Evolutionary conservation across 768 basidiomycete species (phyloP).

Genomic region (Russula foetens): DNA sequence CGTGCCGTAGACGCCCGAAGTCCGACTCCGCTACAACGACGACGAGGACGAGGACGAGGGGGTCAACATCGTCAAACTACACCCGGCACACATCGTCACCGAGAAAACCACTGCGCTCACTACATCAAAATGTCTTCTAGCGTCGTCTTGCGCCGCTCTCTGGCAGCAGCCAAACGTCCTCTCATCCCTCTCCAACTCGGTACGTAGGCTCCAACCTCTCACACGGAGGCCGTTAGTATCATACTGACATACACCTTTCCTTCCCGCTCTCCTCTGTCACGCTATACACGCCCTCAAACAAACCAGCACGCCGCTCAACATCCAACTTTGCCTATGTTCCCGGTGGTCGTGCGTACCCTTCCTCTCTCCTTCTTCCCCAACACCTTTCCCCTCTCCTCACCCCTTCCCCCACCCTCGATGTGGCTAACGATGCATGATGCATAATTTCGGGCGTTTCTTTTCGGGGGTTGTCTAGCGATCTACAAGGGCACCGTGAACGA

Average conservation of each 20-base stretch:
- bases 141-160: not conserved
- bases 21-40: not conserved
- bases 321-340: conserved; percentile 42
- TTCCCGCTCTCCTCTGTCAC: not conserved
- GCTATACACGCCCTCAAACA: conserved; percentile 18
- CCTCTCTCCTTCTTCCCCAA: not conserved
- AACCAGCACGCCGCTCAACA: conserved; percentile 10
- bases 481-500: conserved; percentile 93
- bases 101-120: not conserved
- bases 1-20: too few species aligned
- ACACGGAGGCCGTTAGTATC: too few species aligned
- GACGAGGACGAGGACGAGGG: too few species aligned
- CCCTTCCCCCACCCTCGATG: too few species aligned
- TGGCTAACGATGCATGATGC: not conserved
- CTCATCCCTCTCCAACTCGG: conserved; percentile 2
- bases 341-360: conserved; percentile 53
- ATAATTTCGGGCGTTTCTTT: too few species aligned
- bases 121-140: conserved; percentile 1
- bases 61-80: too few species aligned
- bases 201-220: not conserved
- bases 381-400: too few species aligned
- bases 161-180: conserved; percentile 1
- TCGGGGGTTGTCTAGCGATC: conserved; percentile 46
- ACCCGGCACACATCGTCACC: too few species aligned
- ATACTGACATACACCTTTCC: not conserved